Conservation (phyloP, 2,329 filamentous ascomycete species). For the Rhinocladiella similis region DNA sequence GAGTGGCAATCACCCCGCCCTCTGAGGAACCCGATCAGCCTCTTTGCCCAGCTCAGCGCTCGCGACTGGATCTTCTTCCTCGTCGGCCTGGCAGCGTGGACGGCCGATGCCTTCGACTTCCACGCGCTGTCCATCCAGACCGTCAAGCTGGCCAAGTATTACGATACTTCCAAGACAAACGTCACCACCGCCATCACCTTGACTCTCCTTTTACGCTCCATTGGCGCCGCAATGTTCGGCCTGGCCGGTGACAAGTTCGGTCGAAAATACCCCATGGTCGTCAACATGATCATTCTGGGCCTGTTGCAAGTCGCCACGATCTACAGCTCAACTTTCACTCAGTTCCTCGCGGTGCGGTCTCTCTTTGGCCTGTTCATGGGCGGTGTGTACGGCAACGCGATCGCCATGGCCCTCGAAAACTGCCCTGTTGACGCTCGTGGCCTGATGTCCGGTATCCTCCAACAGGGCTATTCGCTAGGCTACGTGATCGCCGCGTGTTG, state of each 20-base stretch:
- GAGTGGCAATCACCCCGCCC: conserved; percentile 70
- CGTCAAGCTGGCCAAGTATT: conserved; percentile 65
- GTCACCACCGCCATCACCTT: conserved; percentile 75
- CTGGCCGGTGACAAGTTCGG: conserved; percentile 77
- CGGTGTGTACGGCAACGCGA: conserved; percentile 75
- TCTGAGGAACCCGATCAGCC: conserved; percentile 67
- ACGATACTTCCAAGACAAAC: conserved; percentile 62
- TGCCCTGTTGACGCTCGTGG: conserved; percentile 70
- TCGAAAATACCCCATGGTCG: conserved; percentile 79
- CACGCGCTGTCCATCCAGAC: conserved; percentile 79
- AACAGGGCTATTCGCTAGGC: conserved; percentile 78
- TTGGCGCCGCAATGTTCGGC: conserved; percentile 75
- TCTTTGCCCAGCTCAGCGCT: conserved; percentile 63
- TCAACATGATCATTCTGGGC: conserved; percentile 73
- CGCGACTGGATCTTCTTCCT: conserved; percentile 75
- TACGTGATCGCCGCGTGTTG: conserved; percentile 76
- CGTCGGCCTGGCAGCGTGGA: conserved; percentile 75
- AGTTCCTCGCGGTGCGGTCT: conserved; percentile 73
- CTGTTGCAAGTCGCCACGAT: conserved; percentile 75
- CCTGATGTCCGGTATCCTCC: conserved; percentile 77
- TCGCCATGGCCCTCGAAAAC: conserved; percentile 76
- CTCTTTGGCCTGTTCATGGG: conserved; percentile 80
- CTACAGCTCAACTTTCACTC: conserved; percentile 68
- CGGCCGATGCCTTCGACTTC: conserved; percentile 81
- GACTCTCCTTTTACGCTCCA: conserved; percentile 70